Base-by-base conservation (phyloP, 805 yeast genomes). In the Wickerhamiella dianesei region DNA sequence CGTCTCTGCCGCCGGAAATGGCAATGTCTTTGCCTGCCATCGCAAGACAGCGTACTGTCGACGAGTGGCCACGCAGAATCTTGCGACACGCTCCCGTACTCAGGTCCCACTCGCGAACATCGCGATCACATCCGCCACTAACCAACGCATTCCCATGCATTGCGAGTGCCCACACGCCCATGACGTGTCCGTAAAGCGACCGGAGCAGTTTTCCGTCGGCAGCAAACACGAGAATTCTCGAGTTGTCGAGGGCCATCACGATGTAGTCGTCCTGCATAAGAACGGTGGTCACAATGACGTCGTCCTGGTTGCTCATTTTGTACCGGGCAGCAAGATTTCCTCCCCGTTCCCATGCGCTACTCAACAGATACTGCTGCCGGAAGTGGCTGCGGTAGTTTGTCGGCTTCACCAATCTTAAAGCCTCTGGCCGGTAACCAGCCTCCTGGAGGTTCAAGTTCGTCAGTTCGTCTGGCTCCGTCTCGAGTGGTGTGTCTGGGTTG, bases 111-210 rank as follows among this genome's bases (percentile, higher is more conserved):
- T 89, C 87, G 61, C 96, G 76, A 19, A 89, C 95, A 36, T 95
- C 88, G 59, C 96, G 75, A 66, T 89, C 98, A 54, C 97, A 96
- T 17, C 95, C 86, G 35, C 97, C 97, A 35, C 94, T 80, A 18
- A 89, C 95, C 53, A 89, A 74, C 56, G 89, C 81, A 59, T 87
- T 77, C 40, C 95, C 96, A 65, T 81, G 86, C 1, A 95, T 85
- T 40, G 88, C 82, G 50, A 92, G 80, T 25, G 94, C 88, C 96
- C 97, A 89, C 13, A 92, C 95, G 37, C 97, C 98, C 72, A 87
- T 95, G 44, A 92, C 86, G 62, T 92, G 98, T 3, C 98, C 98
- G 65, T 85, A 86, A 59, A 89, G 94, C 0, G 96, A 87, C 52
- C 96, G 71, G n/a, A 88, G 56, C 44, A 67, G 57, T 41, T 60